These are phyloP conservation scores for Hypoxylon crocopeplum DNA, from an alignment of 495 filamentous ascomycete species.

Conservation along the genomic window DNA sequence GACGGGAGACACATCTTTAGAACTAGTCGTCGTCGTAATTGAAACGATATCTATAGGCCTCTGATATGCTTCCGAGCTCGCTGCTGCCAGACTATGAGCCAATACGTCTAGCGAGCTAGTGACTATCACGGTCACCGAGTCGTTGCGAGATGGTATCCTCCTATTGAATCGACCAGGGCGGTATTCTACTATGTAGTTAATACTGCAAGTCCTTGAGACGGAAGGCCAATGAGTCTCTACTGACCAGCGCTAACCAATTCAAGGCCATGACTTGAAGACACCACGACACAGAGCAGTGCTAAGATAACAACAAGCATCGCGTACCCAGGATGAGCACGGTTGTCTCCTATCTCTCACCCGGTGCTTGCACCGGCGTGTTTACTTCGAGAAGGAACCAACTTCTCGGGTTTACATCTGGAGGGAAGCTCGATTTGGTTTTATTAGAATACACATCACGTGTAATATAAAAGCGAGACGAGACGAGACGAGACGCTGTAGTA, in stretches of 20 bases:
- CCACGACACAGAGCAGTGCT: constrained; percentile 30
- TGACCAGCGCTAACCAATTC: constrained; percentile 24
- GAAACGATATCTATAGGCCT: constrained; percentile 15
- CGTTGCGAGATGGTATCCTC: constrained; percentile 24
- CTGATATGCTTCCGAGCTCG: constrained; percentile 16
- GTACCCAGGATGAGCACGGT: constrained; percentile 22
- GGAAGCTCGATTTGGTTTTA: constrained; percentile 27
- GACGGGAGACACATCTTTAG: constrained; percentile 1
- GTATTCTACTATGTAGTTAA: constrained; percentile 25
- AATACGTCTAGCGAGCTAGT: constrained; percentile 28
- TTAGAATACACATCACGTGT: constrained; percentile 31
- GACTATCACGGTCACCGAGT: constrained; percentile 19
- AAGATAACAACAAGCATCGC: constrained; percentile 31
- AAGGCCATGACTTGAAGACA: constrained; percentile 30
- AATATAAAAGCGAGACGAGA: constrained; percentile 23
- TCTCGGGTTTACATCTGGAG: constrained; percentile 34
- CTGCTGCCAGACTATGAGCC: constrained; percentile 12
- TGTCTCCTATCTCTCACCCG: constrained; percentile 30
- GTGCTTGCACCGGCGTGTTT: constrained; percentile 33
- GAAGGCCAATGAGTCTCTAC: constrained; percentile 9
- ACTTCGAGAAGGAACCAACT: constrained; percentile 28
- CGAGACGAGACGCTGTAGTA: constrained; percentile 21
- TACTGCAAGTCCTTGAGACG: constrained; percentile 4
- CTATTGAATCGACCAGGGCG: constrained; percentile 21
- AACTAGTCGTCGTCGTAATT: constrained; percentile 6